phyloP scores from a whole-genome alignment of 441 rosid genomes.

The Rhodomyrtus psidioides region DNA sequence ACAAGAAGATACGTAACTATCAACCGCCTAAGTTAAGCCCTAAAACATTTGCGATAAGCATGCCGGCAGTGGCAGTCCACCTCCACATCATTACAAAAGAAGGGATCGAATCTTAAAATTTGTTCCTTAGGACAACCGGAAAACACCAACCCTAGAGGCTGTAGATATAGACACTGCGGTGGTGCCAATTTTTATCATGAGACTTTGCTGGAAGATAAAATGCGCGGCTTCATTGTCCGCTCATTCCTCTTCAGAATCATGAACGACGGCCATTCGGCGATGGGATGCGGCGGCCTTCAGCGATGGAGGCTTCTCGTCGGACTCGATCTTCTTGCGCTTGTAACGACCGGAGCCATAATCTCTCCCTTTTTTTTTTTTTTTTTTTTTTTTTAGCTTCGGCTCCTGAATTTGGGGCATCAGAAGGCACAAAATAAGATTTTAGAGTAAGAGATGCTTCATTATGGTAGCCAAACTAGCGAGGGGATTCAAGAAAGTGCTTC shows the following conservation, averaged over 20 bases:
- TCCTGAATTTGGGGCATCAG: not conserved
- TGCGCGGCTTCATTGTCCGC: not conserved
- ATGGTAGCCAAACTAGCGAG: not conserved
- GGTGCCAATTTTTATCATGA: not conserved
- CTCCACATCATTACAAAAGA: no score
- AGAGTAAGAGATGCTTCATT: not conserved
- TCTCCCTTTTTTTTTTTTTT: conserved; percentile 5
- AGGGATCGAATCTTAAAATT: no score
- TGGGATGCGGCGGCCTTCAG: not conserved
- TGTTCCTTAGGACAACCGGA: no score
- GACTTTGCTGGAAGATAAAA: not conserved
- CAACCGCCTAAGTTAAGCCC: no score
- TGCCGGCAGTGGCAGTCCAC: no score
- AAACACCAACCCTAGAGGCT: not conserved
- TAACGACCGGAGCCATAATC: not conserved
- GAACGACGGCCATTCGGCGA: no score
- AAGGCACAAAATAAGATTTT: not conserved
- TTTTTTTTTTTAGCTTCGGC: conserved; percentile 9
- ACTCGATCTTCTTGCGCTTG: conserved; percentile 19
- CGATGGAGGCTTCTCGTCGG: conserved; percentile 13
- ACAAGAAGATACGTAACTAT: no score
- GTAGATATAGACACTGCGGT: not conserved
- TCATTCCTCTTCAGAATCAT: no score
- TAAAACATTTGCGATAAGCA: no score
- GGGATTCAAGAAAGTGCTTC: not conserved